Evolutionary conservation across 2,329 filamentous ascomycete species (phyloP), one percentile per base, ranked within the genome.

Genomic region (Orbilia quercus): DNA sequence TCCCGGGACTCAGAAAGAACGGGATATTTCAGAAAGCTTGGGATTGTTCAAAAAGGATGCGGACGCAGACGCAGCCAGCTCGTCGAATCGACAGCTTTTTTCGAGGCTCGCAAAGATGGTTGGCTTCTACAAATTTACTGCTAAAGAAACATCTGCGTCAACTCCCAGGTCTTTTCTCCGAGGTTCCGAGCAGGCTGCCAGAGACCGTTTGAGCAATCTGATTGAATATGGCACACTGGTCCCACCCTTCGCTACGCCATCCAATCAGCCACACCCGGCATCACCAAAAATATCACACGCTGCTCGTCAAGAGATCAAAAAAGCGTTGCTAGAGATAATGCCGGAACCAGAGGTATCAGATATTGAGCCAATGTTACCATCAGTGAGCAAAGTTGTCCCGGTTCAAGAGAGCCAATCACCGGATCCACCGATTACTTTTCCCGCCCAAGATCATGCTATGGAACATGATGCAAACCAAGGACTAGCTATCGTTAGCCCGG

Each of bases 171-270:
- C 50, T 9, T 54, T 54, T 18, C 34, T 54, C 7, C n/a, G 18
- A 28, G n/a, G n/a, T 16, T 50, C 45, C 11, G 2, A 50, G 20
- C 16, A 54, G 16, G 18, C 38, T 48, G 31, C 53, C 20, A 51
- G 16, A 5, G 31, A 53, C 11, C 66, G 58, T n/a, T 42, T 71
- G 6, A 48, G 36, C 25, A 31, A 71, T 12, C 58, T 71, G 14
- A 71, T 71, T 14, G 14, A 53, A 28, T 36, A 57, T 38, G 66
- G 54, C 11, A 64, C 58, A 25, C 18, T 2, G 28, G 25, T 28
- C 3, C 7, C 1, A 1, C 2, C 31, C 1, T n/a, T 16, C 36
- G 36, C 36, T 14, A 16, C 9, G 14, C 11, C 36, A 14, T 16
- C 36, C 11, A 16, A 40, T 40, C 36, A 40, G 12, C 4, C n/a